These are phyloP conservation scores for Phytophthora agathidicida DNA, from an alignment of 352 stramenopile species.

Conservation along the genomic window DNA sequence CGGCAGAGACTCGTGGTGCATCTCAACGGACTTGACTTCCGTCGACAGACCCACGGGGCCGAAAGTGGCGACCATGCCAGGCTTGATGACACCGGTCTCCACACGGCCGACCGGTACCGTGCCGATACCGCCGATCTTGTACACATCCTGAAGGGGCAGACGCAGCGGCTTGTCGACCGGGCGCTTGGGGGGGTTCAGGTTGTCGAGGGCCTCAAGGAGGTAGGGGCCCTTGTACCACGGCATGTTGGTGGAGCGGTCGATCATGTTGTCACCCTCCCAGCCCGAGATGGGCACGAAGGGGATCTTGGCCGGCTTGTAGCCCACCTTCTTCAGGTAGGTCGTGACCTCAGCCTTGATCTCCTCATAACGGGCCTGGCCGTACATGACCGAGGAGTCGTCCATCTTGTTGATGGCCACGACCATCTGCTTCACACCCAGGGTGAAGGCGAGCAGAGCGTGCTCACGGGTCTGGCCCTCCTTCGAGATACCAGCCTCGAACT, in stretches of 20 bases:
- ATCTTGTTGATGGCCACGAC: slow-evolving; percentile 99
- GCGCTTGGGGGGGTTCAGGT: slow-evolving; percentile 91
- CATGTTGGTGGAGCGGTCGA: slow-evolving; percentile 95
- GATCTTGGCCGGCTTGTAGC: slow-evolving; percentile 96
- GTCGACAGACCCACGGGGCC: slow-evolving; percentile 90
- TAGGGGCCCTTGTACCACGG: slow-evolving; percentile 96
- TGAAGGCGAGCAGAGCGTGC: slow-evolving; percentile 96
- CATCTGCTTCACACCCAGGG: slow-evolving; percentile 98
- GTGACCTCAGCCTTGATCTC: slow-evolving; percentile 94
- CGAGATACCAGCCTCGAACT: slow-evolving; percentile 96
- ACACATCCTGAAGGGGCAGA: slow-evolving; percentile 96
- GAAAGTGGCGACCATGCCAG: slow-evolving; percentile 93
- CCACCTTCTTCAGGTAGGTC: slow-evolving; percentile 95
- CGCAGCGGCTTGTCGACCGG: slow-evolving; percentile 95
- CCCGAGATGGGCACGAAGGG: slow-evolving; percentile 97
- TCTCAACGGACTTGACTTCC: slow-evolving; percentile 97
- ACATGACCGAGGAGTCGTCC: slow-evolving; percentile 95
- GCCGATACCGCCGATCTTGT: slow-evolving; percentile 98
- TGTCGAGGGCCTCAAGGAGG: slow-evolving; percentile 94
- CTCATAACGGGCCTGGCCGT: slow-evolving; percentile 93
- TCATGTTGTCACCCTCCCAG: slow-evolving; percentile 98
- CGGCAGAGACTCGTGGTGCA: slow-evolving; percentile 94
- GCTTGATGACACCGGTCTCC: slow-evolving; percentile 96
- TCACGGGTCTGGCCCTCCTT: slow-evolving; percentile 96
- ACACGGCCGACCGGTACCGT: slow-evolving; percentile 97